Percentiles rank a stretch among this genome's conserved stretches.
phyloP scores from a whole-genome alignment of 225 moss, liverwort and hornwort genomes.

The Neckera pumila region DNA sequence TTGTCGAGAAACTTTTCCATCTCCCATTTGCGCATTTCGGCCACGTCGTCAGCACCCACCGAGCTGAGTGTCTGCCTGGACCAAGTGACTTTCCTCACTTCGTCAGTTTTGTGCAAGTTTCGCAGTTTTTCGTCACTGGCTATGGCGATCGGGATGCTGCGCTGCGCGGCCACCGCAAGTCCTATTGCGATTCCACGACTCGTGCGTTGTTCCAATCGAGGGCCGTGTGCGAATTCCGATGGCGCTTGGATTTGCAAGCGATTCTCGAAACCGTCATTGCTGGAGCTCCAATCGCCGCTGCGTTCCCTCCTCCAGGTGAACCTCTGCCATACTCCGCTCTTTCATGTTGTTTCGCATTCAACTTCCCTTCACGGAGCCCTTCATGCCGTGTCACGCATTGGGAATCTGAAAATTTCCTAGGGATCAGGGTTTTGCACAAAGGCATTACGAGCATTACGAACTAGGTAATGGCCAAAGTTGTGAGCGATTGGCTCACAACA shows the following conservation, averaged over 20 bases:
- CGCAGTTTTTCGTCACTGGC: neutral
- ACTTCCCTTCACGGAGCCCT: neutral
- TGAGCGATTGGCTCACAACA: neutral
- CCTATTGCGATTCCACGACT: neutral
- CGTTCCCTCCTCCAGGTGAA: neutral
- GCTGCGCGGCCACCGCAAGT: neutral
- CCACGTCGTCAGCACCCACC: neutral
- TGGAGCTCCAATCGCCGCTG: neutral
- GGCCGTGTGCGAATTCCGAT: neutral
- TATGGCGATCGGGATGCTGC: conserved; percentile 41
- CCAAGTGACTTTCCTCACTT: neutral
- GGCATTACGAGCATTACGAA: neutral
- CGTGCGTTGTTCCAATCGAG: neutral
- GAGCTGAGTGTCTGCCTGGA: neutral
- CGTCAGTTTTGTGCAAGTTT: neutral
- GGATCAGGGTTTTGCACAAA: neutral
- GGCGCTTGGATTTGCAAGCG: neutral
- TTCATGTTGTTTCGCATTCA: neutral
- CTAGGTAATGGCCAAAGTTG: neutral
- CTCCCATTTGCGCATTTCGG: neutral
- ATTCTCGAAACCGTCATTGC: neutral
- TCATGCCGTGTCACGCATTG: neutral
- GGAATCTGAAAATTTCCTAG: neutral
- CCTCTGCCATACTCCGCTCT: neutral
- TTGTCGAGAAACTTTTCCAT: neutral